Base-by-base conservation (phyloP, 1,284 basidiomycete genomes). In the Thecaphora thlaspeos region DNA sequence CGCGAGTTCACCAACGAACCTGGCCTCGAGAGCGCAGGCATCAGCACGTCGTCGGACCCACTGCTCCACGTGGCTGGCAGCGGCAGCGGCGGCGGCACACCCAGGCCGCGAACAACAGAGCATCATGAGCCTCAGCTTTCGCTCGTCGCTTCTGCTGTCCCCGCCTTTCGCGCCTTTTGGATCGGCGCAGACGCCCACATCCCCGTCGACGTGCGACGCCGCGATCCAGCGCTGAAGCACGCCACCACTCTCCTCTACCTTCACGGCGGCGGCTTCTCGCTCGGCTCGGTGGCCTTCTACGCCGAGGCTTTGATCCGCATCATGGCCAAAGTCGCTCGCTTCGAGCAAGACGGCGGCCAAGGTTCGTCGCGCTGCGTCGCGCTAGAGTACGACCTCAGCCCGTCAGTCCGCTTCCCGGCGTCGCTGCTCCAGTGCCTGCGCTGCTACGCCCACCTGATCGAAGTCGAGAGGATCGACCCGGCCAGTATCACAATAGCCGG, bases 241-340 rank as follows among this genome's bases (percentile, higher is more conserved):
- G 67, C 71, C 7, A 61, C 69, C 2, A 75, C 72, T 2, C 52
- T 77, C 17, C 57, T 71, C 21, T 76, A 73, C 41, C 58, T 77
- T 15, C 75, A 77, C 43, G 75, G 75, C 24, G 75, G 75, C 23
- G 75, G 75, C 22, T 77, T 77, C 57, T 69, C 71, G 11, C 62
- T 75, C 14, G 75, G 74, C 50, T 72, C 69, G 24, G 74, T 76
- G 19, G 75, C 75, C 9, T 72, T 77, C 42, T 77, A 77, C 47
- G 70, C 74, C 22, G 75, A 77, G 43, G 68, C 73, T 0, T 69
- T 77, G 17, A 61, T 77, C 21, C 68, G 74, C 21, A 55, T 75
- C 45, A 58, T 76, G 34, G 63, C 57, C n/a, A 70, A 72, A 32
- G 60, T 71, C n/a, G 55, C 55, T 3, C 39, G 12, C 15, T n/a